A percentile compares a stretch with the other conserved stretches of the same genome.
These are phyloP conservation scores for Monilinia laxa DNA, from an alignment of 2,329 filamentous ascomycete species.

Conservation along the genomic window DNA sequence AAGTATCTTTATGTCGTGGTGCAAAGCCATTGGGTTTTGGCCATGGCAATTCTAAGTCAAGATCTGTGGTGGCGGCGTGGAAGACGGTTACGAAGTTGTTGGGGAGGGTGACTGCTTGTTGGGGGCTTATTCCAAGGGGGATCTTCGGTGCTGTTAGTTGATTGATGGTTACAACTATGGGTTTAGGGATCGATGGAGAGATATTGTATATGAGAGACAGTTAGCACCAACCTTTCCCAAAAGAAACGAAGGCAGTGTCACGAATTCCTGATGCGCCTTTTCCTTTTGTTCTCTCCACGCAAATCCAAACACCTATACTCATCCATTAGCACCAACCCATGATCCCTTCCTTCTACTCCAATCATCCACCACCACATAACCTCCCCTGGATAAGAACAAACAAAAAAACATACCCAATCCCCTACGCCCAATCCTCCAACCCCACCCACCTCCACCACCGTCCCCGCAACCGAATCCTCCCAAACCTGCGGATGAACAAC, in stretches of 20 bases:
- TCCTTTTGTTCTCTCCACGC: neutral
- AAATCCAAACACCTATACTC: neutral
- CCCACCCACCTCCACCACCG: too few relatives aligned
- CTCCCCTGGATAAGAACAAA: too few relatives aligned
- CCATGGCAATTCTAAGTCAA: constrained; percentile 6
- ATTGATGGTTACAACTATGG: too few relatives aligned
- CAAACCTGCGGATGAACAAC: too few relatives aligned
- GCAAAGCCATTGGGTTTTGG: neutral
- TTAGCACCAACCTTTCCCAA: neutral
- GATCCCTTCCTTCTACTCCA: too few relatives aligned
- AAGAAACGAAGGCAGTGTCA: neutral
- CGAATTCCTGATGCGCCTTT: neutral
- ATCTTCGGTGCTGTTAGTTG: neutral
- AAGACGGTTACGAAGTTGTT: neutral
- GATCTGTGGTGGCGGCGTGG: neutral
- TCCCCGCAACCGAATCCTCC: too few relatives aligned
- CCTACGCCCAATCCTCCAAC: too few relatives aligned
- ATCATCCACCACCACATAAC: too few relatives aligned
- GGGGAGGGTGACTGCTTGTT: constrained; percentile 1
- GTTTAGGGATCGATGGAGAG: too few relatives aligned
- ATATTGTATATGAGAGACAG: too few relatives aligned
- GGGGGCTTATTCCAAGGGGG: neutral
- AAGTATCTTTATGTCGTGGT: neutral
- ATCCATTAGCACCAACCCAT: neutral
- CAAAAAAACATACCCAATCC: too few relatives aligned